Base-by-base conservation (phyloP, 257 asterid species). In the Solanum tarijense region DNA sequence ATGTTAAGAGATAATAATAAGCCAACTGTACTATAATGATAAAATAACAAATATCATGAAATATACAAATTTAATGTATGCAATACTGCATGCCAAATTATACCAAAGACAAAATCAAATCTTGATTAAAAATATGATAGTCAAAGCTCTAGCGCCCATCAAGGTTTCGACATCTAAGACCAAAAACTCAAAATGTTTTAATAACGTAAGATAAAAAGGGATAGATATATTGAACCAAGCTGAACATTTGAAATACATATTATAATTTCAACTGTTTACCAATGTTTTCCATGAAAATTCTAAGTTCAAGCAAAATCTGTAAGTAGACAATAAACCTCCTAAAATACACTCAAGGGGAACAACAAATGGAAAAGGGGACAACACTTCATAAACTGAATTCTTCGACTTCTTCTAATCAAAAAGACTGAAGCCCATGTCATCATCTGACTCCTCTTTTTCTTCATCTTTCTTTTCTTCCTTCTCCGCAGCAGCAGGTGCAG, bases 381-480 rank as follows among this genome's bases (percentile, higher is more conserved):
- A 48, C 5, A 82, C 43, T 82, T 18, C 85, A 52, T 29, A 16
- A 52, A 9, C 23, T 32, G 90, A 21, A 14, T 68, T 55, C 78
- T 43, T 29, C 2, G 6, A 18, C 7, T 29, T 81, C 65, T 84
- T 39, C 81, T 90, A 92, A 66, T 92, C 94, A 10, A 92, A 92
- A 38, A 92, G 93, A 85, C 92, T 85, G 88, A 92, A 89, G 43
- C 94, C 94, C 94, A 92, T 87, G 68, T 90, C 93, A 10, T 89
- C 91, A 39, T 89, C 93, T 0, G 92, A 92, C 73, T 83, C 93
- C 25, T 90, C 93, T 82, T 92, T 92, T 89, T 90, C 94, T 87
- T 88, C 93, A 3, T 88, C 93, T 82, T 92, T 92, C 92, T 89
- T 90, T 85, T 92, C 94, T 74, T 91, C 89, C 23, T 90, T 35